These are phyloP conservation scores for Fusarium coffeatum DNA, from an alignment of 2,329 filamentous ascomycete species.

Conservation along the genomic window DNA sequence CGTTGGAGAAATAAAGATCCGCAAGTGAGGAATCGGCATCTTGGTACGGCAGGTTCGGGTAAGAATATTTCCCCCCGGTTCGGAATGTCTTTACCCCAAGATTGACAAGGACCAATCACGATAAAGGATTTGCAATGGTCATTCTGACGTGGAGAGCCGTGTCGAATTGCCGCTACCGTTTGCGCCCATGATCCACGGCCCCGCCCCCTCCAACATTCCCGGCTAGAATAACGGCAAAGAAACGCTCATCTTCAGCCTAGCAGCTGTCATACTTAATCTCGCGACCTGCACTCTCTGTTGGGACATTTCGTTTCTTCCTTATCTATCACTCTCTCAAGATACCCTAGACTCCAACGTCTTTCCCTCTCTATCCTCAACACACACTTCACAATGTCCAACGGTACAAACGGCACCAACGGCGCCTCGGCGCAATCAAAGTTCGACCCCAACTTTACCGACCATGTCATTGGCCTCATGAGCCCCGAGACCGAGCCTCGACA, in stretches of 20 bases:
- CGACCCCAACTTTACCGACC: conserved; percentile 81
- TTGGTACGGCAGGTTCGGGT: conserved; percentile 28
- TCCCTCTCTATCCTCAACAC: not conserved
- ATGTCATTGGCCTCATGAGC: conserved; percentile 79
- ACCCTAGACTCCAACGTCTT: conserved; percentile 2
- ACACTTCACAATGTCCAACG: conserved; percentile 36
- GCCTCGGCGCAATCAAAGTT: conserved; percentile 56
- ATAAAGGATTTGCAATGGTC: conserved; percentile 21
- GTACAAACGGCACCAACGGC: conserved; percentile 34
- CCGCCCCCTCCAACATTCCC: conserved; percentile 34
- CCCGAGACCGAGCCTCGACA: conserved; percentile 74
- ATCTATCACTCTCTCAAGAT: not conserved
- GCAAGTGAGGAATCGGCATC: conserved; percentile 16
- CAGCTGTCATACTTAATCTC: conserved; percentile 16
- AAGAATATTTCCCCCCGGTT: conserved; percentile 33
- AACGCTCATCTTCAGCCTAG: not conserved
- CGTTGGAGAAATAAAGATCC: conserved; percentile 39
- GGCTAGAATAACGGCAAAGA: conserved; percentile 36
- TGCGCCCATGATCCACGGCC: conserved; percentile 26
- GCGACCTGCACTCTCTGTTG: not conserved
- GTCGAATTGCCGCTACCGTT: conserved; percentile 36
- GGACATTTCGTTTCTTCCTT: not conserved
- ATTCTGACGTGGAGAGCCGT: conserved; percentile 35
- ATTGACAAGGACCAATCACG: conserved; percentile 8
- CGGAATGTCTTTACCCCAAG: conserved; percentile 21